Evolutionary conservation across 164 flowering plant species (phyloP), one percentile per base, ranked within the genome.

Genomic region (Piper longum): DNA sequence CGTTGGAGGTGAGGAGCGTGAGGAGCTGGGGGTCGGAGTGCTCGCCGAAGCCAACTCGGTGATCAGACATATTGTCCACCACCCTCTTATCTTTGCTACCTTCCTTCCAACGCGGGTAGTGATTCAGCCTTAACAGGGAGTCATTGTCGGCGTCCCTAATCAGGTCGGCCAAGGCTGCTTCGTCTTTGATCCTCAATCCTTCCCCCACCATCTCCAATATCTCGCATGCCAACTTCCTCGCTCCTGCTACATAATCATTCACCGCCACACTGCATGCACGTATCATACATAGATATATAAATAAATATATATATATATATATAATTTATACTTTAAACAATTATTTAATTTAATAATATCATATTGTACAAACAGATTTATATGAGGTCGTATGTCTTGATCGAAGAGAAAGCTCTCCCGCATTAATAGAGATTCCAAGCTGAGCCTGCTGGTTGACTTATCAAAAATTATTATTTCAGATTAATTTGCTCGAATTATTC

Each of bases 11-110:
- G 51, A 86, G 63, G 56, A 84, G 16, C 57, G 92, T 81, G 62
- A 84, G 26, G 74, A 86, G 79, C 81, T 84, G 89, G 72, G 87
- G 86, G 73, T 84, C 89, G 2, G 85, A 67, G 65, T 86, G 92
- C 73, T 79, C 92, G 4, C 93, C 93, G 57, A 86, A 79, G 2
- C 89, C 93, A 43, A 84, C 73, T 62, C 56, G 70, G 19, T 62
- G 85, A 26, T 26, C 36, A 71, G 3, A 68, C 69, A 48, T 48
- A 4, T 62, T 26, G 36, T 26, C 36, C 36, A 26, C 36, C 36
- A 26, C 43, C 66, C 73, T 82, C 55, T 16, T 43, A 36, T 5
- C 8, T 36, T 8, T 8, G 45, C 40, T 43, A 43, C 40, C 4
- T 16, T n/a, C 68, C 41, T 36, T 9, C 45, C 41, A 26, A 16